Evolutionary conservation across 495 filamentous ascomycete genomes (phyloP), one percentile per base, ranked within the genome.

Genomic region (Hypoxylon subgilvum): DNA sequence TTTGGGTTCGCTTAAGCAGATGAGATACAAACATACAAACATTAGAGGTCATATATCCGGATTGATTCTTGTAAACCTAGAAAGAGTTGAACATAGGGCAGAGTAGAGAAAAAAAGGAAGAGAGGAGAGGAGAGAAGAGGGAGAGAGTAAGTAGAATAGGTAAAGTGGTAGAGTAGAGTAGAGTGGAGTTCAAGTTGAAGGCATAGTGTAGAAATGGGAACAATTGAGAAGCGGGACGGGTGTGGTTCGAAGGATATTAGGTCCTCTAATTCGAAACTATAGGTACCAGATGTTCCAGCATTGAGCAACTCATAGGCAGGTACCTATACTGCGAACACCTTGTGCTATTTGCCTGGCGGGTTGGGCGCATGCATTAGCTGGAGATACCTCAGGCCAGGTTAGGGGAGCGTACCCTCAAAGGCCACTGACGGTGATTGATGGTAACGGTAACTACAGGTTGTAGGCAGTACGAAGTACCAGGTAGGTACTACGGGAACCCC

Each of bases 201-300:
- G 54, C 53, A 54, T 63, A 57, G 52, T 52, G 23, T 27, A 27
- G 23, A 27, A 27, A n/a, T n/a, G n/a, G n/a, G 35, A 57, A 57
- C 47, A 57, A 63, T 57, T 63, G 49, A 38, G 60, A 64, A 64
- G 61, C 54, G 61, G 50, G 61, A 64, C 61, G 61, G 61, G 61
- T 54, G 54, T 63, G 32, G 54, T 53, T 52, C 22, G 30, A 23
- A 40, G 38, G 38, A 46, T 57, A 63, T 54, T 42, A 49, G 35
- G 38, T 53, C 36, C 57, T 54, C 35, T 51, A 50, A 38, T 27
- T 47, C 40, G 21, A 13, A 49, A 35, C 31, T 14, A 25, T 23
- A 44, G 17, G 46, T 59, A 59, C 55, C 32, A 23, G 4, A 44
- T 27, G 17, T 34, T 23, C 13, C 31, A 36, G 27, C 35, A 43